A percentile compares a stretch with the other conserved stretches of the same genome.
Evolutionary conservation across 2,329 filamentous ascomycete genomes (phyloP).

Genomic region (Emmonsiellopsis sp.): DNA sequence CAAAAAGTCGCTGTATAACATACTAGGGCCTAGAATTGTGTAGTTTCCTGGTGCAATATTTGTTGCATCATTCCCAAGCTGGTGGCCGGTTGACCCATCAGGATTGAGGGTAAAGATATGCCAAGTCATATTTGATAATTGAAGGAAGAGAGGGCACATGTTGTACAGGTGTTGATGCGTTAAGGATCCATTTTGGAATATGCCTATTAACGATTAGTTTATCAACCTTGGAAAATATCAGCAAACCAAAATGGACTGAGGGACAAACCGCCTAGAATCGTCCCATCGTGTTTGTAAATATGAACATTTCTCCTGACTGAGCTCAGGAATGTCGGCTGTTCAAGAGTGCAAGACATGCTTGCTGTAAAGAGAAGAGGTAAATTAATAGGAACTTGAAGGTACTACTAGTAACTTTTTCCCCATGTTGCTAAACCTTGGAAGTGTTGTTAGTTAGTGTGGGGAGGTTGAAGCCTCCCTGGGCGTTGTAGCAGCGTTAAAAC

Average conservation of each 20-base stretch:
- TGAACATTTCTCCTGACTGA: not conserved
- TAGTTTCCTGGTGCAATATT: not conserved
- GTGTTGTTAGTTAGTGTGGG: too few relatives aligned
- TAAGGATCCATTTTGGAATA: not conserved
- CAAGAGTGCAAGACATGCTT: too few relatives aligned
- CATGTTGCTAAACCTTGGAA: too few relatives aligned
- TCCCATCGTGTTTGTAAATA: conserved; percentile 3
- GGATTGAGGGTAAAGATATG: not conserved
- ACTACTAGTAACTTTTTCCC: too few relatives aligned
- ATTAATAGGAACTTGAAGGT: too few relatives aligned
- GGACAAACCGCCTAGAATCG: not conserved
- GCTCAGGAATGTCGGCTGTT: too few relatives aligned
- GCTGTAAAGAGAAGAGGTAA: too few relatives aligned
- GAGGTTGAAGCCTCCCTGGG: too few relatives aligned
- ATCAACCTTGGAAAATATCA: not conserved
- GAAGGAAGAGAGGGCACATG: not conserved
- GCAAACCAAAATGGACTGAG: not conserved
- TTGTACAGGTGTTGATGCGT: not conserved
- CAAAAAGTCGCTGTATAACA: not conserved
- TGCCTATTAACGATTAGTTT: not conserved
- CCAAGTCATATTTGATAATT: not conserved
- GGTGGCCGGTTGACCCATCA: conserved; percentile 1
- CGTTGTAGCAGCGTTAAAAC: too few relatives aligned
- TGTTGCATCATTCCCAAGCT: not conserved
- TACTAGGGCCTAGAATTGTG: not conserved